Percentiles rank a stretch among this genome's conserved stretches.
phyloP scores from a whole-genome alignment of 2,329 filamentous ascomycete genomes.

The Penicillium hordei region DNA sequence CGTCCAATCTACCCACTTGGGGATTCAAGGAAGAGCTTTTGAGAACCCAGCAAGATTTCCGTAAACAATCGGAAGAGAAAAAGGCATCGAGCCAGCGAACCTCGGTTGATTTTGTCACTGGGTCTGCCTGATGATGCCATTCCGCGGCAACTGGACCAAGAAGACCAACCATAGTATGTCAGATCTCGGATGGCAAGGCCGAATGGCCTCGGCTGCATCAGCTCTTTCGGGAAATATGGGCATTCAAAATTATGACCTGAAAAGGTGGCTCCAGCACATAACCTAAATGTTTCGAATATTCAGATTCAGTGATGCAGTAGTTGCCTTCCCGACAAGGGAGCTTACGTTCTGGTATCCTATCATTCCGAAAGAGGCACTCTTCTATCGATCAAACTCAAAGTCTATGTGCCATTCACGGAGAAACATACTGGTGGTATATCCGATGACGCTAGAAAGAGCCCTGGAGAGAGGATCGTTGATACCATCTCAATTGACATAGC shows the following conservation, averaged over 20 bases:
- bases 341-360: neutral
- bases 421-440: neutral
- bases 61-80: slow-evolving; percentile 37
- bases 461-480: neutral
- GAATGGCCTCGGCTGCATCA: too few relatives aligned
- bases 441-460: too few relatives aligned
- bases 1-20: slow-evolving; percentile 40
- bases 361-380: neutral
- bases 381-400: neutral
- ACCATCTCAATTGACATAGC: neutral
- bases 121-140: slow-evolving; percentile 9
- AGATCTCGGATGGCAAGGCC: neutral
- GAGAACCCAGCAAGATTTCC: slow-evolving; percentile 43
- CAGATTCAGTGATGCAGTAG: neutral
- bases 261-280: neutral
- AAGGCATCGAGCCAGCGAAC: slow-evolving; percentile 35
- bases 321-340: neutral
- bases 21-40: slow-evolving; percentile 50
- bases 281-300: neutral
- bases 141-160: neutral
- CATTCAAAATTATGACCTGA: neutral
- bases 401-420: neutral
- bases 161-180: neutral
- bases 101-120: slow-evolving; percentile 43
- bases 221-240: neutral